A percentile compares a stretch with the other conserved stretches of the same genome.
phyloP scores from a whole-genome alignment of 345 rosid species.

The Luvunga scandens region DNA sequence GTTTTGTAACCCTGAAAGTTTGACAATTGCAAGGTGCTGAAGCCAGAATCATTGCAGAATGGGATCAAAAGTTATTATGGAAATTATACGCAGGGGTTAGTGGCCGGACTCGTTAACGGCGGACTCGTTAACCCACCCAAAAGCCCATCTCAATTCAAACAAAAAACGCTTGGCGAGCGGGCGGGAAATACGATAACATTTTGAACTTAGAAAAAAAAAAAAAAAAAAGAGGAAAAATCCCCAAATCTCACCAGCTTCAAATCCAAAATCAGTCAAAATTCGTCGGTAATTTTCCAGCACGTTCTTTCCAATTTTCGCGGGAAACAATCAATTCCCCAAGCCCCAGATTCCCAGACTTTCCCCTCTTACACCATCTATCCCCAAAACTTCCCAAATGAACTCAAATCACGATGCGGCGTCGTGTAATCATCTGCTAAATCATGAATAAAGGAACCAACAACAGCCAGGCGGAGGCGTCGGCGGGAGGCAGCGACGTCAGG shows the following conservation, averaged over 20 bases:
- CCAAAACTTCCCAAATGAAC: constrained; percentile 15
- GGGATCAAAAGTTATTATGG: too few relatives aligned
- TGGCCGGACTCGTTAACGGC: not conserved
- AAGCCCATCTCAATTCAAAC: not conserved
- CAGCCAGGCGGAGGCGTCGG: constrained; percentile 30
- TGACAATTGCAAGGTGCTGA: too few relatives aligned
- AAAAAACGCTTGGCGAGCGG: not conserved
- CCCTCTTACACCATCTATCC: not conserved
- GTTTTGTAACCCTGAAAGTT: too few relatives aligned
- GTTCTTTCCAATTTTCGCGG: constrained; percentile 16
- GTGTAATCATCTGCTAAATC: not conserved
- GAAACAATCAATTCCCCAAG: constrained; percentile 9
- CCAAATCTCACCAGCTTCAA: not conserved
- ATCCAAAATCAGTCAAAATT: not conserved
- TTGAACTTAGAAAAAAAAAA: too few relatives aligned
- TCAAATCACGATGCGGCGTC: not conserved
- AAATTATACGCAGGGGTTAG: too few relatives aligned
- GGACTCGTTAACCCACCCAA: too few relatives aligned
- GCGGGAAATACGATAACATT: constrained; percentile 28
- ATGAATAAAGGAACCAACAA: constrained; percentile 28
- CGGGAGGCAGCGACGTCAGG: constrained; percentile 34
- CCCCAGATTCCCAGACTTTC: not conserved
- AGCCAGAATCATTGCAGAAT: too few relatives aligned
- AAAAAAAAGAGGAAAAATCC: not conserved
- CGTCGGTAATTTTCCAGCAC: not conserved